Percentiles rank a stretch among this genome's conserved stretches.
Evolutionary conservation across 1,284 basidiomycete species (phyloP).

Genomic region (Puccinia novopanici): DNA sequence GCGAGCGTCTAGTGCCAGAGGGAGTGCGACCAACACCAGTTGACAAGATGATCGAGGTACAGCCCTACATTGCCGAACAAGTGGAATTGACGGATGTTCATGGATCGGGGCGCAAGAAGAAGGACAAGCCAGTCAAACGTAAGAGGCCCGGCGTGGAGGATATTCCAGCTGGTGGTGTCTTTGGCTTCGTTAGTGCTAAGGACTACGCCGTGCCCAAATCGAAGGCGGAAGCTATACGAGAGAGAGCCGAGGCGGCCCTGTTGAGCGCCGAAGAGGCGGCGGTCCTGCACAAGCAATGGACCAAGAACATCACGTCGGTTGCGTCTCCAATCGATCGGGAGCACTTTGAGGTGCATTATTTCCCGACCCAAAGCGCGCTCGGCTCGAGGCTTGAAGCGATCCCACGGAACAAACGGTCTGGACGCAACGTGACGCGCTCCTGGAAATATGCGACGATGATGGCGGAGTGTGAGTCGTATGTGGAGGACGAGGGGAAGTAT

Average conservation of each 20-base stretch:
- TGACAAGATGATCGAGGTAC: constrained; percentile 70
- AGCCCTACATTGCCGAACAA: constrained; percentile 58
- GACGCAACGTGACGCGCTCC: background rate
- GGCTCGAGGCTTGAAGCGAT: constrained; percentile 8
- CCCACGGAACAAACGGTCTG: background rate
- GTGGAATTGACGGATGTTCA: constrained; percentile 52
- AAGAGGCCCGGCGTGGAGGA: constrained; percentile 53
- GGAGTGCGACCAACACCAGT: constrained; percentile 74
- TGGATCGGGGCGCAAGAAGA: background rate
- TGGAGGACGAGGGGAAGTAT: constrained; percentile 20
- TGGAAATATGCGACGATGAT: constrained; percentile 2
- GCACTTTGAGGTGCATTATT: constrained; percentile 9
- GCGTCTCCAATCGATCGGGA: constrained; percentile 11
- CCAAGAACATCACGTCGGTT: background rate
- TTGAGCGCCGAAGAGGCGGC: constrained; percentile 17
- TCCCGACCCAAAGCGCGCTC: constrained; percentile 12
- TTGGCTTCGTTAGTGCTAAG: constrained; percentile 46
- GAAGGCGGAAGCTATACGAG: background rate
- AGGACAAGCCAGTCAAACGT: constrained; percentile 21
- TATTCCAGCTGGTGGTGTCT: constrained; percentile 54
- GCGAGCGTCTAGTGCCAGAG: constrained; percentile 79
- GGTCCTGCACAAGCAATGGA: constrained; percentile 20
- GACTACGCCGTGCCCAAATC: constrained; percentile 32
- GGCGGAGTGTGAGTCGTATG: background rate
- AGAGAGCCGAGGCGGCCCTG: constrained; percentile 29